Percentiles rank a stretch among this genome's conserved stretches.
Evolutionary conservation across 2,329 filamentous ascomycete species (phyloP).

Genomic region (Fusarium cicatricum): DNA sequence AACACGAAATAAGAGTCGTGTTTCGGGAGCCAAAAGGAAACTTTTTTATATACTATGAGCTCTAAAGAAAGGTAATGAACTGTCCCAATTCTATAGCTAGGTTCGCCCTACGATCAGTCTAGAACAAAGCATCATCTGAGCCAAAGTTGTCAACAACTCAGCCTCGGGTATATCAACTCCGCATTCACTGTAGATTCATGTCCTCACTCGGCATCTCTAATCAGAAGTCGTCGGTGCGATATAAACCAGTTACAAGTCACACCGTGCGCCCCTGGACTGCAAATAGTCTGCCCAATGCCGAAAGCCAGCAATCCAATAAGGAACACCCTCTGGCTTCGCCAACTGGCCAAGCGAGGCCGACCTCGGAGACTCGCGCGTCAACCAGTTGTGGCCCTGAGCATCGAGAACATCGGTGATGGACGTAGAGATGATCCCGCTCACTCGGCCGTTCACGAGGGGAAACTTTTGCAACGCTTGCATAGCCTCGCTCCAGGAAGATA

Average conservation of each 20-base stretch:
- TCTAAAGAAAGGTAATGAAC: not conserved
- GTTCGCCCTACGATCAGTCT: not conserved
- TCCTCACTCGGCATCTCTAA: not conserved
- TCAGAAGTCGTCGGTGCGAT: not conserved
- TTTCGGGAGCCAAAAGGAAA: not conserved
- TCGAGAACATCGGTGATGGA: constrained; percentile 33
- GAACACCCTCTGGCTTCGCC: constrained; percentile 32
- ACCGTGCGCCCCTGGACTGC: constrained; percentile 16
- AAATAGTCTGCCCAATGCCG: constrained; percentile 31
- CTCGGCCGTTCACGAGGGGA: constrained; percentile 27
- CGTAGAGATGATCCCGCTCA: constrained; percentile 29
- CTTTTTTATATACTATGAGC: too few species aligned
- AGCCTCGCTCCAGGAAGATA: constrained; percentile 33
- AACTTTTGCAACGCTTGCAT: constrained; percentile 35
- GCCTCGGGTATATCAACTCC: constrained; percentile 29
- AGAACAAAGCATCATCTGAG: not conserved
- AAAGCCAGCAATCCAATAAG: constrained; percentile 34
- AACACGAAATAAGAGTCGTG: constrained; percentile 19
- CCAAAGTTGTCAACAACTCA: constrained; percentile 1
- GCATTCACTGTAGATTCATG: not conserved
- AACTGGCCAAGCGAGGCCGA: constrained; percentile 26
- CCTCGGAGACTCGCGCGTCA: constrained; percentile 31
- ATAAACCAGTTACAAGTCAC: constrained; percentile 10
- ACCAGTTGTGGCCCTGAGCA: constrained; percentile 33
- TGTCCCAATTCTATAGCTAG: not conserved